These are phyloP conservation scores for Pulveroboletus sp. DNA, from an alignment of 768 basidiomycete species.

Conservation along the genomic window DNA sequence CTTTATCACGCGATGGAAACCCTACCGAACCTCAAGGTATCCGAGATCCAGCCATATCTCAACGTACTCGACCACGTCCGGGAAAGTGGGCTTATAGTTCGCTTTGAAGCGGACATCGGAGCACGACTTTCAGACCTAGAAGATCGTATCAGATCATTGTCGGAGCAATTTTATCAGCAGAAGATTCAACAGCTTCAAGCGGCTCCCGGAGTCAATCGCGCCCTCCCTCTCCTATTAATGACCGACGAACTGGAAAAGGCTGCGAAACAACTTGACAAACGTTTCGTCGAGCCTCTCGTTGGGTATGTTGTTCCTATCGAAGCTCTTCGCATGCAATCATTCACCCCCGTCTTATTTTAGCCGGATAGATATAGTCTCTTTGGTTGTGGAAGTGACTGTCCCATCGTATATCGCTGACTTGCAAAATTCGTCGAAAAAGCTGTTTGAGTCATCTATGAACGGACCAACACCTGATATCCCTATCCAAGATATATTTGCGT, in stretches of 20 bases:
- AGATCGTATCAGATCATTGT: slow-evolving; percentile 57
- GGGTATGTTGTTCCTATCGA: slow-evolving; percentile 47
- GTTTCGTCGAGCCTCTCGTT: slow-evolving; percentile 80
- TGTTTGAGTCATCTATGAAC: slow-evolving; percentile 83
- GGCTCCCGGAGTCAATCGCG: slow-evolving; percentile 75
- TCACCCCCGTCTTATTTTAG: slow-evolving; percentile 33
- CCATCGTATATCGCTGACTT: slow-evolving; percentile 69
- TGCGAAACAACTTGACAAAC: slow-evolving; percentile 80
- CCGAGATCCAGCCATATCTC: slow-evolving; percentile 65
- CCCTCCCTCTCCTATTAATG: slow-evolving; percentile 77
- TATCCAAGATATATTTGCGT: slow-evolving; percentile 85
- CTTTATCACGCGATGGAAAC: slow-evolving; percentile 83
- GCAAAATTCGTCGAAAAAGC: slow-evolving; percentile 63
- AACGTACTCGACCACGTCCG: slow-evolving; percentile 68
- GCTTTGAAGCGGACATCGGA: slow-evolving; percentile 70
- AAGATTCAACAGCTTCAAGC: slow-evolving; percentile 64
- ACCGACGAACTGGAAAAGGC: slow-evolving; percentile 88
- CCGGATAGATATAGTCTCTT: slow-evolving; percentile 70
- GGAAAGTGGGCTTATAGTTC: slow-evolving; percentile 66
- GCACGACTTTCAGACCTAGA: slow-evolving; percentile 68
- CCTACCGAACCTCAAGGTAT: slow-evolving; percentile 68
- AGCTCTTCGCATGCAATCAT: not conserved
- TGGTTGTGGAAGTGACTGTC: slow-evolving; percentile 65
- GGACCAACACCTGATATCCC: slow-evolving; percentile 85
- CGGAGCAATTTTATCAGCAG: slow-evolving; percentile 57